Percentiles rank a stretch among this genome's conserved stretches.
Conservation (phyloP, 2,329 filamentous ascomycete species). For the Fusarium sp. region DNA sequence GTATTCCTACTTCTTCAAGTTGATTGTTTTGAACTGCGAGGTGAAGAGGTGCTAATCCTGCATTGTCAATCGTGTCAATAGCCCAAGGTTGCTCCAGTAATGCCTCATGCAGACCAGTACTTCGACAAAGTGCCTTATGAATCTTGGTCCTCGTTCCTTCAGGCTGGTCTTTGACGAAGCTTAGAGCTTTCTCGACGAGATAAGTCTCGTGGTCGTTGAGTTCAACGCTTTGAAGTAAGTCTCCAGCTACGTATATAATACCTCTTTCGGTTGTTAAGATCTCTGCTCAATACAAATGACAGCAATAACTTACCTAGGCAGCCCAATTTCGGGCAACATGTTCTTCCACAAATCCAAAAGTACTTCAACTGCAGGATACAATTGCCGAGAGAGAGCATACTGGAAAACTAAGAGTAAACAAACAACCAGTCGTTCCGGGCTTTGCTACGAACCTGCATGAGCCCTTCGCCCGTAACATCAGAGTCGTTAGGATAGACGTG, state of each 20-base stretch:
- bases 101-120: background rate
- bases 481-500: slow-evolving; percentile 5
- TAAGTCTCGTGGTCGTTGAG: background rate
- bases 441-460: slow-evolving; percentile 20
- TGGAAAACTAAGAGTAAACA: background rate
- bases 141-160: slow-evolving; percentile 1
- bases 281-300: rapidly evolving
- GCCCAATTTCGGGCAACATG: slow-evolving; percentile 1
- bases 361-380: background rate
- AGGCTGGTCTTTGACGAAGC: background rate
- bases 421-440: rapidly evolving
- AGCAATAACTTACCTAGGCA: slow-evolving; percentile 6
- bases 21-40: rapidly evolving
- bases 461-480: background rate
- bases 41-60: background rate
- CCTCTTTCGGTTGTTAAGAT: background rate
- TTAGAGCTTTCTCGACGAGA: background rate
- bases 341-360: slow-evolving; percentile 17
- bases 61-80: slow-evolving; percentile 1
- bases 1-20: background rate
- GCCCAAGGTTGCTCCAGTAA: slow-evolving; percentile 25
- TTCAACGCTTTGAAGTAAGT: rapidly evolving
- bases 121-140: background rate
- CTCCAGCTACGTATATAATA: background rate
- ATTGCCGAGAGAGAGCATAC: rapidly evolving